Percentiles rank a stretch among this genome's conserved stretches.
These are phyloP conservation scores for Macrophomina phaseolina DNA, from an alignment of 2,329 filamentous ascomycete species.

Conservation along the genomic window DNA sequence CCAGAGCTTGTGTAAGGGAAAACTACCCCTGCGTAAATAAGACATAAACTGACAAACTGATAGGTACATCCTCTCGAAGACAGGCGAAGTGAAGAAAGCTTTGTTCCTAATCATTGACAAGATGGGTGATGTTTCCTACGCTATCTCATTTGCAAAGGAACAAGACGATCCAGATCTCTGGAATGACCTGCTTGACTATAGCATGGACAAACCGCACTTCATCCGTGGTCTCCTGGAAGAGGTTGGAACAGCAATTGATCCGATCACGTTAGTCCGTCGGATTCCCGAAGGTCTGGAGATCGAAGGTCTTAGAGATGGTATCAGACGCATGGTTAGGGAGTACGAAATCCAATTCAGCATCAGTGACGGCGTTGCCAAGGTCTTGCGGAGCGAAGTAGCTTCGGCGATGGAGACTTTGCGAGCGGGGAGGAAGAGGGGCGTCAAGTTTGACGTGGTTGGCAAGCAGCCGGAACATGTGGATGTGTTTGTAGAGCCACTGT, in stretches of 20 bases:
- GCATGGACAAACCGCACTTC: conserved; percentile 96
- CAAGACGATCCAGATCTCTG: conserved; percentile 92
- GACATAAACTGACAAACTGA: conserved; percentile 31
- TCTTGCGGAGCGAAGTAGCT: conserved; percentile 85
- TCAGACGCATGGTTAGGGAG: conserved; percentile 90
- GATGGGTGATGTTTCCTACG: conserved; percentile 87
- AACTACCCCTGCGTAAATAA: not conserved
- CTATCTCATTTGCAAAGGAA: conserved; percentile 92
- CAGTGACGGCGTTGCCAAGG: conserved; percentile 83
- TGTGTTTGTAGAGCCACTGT: conserved; percentile 40
- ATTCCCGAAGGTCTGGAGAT: conserved; percentile 95
- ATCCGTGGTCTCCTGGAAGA: conserved; percentile 91
- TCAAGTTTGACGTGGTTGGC: conserved; percentile 80
- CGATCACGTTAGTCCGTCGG: conserved; percentile 83
- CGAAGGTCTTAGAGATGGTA: conserved; percentile 83
- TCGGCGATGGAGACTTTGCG: conserved; percentile 81
- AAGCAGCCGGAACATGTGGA: conserved; percentile 31
- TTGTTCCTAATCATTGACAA: conserved; percentile 92
- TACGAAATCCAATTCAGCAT: conserved; percentile 96
- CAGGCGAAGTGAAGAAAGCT: conserved; percentile 89
- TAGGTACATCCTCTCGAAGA: conserved; percentile 86
- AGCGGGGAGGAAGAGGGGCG: conserved; percentile 78
- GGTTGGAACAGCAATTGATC: conserved; percentile 91
- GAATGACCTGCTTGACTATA: conserved; percentile 93
- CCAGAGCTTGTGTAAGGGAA: conserved; percentile 78